Evolutionary conservation across 768 basidiomycete species (phyloP).

Genomic region (Butyriboletus loyo): DNA sequence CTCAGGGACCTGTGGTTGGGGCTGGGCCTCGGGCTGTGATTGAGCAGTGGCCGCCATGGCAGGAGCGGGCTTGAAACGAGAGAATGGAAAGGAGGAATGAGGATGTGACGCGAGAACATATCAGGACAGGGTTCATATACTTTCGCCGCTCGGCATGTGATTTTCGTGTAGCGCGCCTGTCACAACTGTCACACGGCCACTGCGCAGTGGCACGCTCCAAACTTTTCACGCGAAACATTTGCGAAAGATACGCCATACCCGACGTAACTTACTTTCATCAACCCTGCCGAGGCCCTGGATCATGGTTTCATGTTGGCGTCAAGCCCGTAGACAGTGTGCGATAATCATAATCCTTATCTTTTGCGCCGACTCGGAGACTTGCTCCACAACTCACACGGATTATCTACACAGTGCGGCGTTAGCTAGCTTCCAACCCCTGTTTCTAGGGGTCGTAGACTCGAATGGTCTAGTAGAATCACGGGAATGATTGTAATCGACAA

Average conservation of each 20-base stretch:
- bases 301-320: background rate
- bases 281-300: background rate
- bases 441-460: background rate
- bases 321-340: background rate
- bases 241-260: background rate
- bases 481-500: background rate
- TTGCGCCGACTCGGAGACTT: background rate
- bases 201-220: background rate
- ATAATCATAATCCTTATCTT: background rate
- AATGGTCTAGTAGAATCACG: conserved; percentile 8
- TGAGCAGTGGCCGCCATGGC: conserved; percentile 38
- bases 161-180: conserved; percentile 18
- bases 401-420: background rate
- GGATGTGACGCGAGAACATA: conserved; percentile 2
- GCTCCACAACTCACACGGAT: background rate
- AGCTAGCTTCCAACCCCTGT: conserved; percentile 3
- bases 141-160: conserved; percentile 21
- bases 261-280: background rate
- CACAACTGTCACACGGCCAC: conserved; percentile 23
- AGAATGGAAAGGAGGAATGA: conserved; percentile 1
- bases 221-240: conserved; percentile 15
- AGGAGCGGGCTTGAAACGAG: background rate
- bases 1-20: conserved; percentile 39
- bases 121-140: conserved; percentile 30
- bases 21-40: conserved; percentile 19